phyloP scores from a whole-genome alignment of 441 rosid genomes.

The Macaranga tanarius region DNA sequence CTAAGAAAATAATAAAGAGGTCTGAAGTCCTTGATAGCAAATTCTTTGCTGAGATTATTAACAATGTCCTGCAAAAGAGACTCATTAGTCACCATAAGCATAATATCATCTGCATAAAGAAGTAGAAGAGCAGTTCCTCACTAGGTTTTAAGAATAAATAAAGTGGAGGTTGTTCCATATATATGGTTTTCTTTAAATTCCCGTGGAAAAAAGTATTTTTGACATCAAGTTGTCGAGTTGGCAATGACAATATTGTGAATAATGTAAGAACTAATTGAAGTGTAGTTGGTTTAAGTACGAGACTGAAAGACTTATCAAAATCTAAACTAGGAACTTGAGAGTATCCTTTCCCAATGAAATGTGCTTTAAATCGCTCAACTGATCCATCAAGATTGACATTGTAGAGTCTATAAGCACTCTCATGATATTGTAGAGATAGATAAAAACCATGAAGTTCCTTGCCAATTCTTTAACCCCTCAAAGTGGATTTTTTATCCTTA shows the following conservation, averaged over 20 bases:
- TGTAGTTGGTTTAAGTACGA: neutral
- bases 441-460: too few relatives aligned
- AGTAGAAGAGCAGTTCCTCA: too few relatives aligned
- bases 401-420: too few relatives aligned
- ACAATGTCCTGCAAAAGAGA: too few relatives aligned
- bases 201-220: neutral
- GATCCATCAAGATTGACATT: neutral
- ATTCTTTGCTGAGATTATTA: too few relatives aligned
- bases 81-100: too few relatives aligned
- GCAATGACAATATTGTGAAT: neutral
- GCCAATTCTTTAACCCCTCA: too few relatives aligned
- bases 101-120: too few relatives aligned
- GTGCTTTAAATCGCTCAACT: neutral
- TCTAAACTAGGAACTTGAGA: neutral
- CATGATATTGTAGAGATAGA: too few relatives aligned
- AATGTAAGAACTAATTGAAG: neutral
- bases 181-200: too few relatives aligned
- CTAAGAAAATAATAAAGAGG: neutral
- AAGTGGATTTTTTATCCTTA: too few relatives aligned
- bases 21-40: neutral
- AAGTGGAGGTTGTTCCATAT: neutral
- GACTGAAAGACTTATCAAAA: neutral
- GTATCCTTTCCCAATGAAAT: neutral
- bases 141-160: too few relatives aligned
- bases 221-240: neutral